These are phyloP conservation scores for Eucalyptus sp. DNA, from an alignment of 345 rosid genomes.

Conservation along the genomic window DNA sequence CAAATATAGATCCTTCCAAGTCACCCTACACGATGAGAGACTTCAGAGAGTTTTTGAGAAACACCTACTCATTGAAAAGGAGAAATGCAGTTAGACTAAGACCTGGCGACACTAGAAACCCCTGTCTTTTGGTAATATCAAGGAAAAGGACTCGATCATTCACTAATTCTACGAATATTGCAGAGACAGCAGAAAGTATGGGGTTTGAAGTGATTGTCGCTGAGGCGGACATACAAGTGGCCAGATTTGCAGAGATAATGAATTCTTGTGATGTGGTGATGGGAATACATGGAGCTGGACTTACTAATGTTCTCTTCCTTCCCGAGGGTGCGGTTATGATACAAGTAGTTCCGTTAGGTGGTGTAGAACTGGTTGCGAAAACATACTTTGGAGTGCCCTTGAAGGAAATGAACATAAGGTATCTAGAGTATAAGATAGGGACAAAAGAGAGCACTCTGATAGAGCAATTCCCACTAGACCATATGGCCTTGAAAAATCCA, in stretches of 20 bases:
- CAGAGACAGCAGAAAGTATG: not conserved
- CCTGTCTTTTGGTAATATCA: constrained; percentile 6
- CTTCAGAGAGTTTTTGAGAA: constrained; percentile 9
- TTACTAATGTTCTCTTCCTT: constrained; percentile 21
- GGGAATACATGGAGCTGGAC: constrained; percentile 32
- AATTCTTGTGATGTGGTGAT: constrained; percentile 22
- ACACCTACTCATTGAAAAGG: constrained; percentile 7
- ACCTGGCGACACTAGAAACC: not conserved
- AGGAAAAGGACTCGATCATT: constrained; percentile 7
- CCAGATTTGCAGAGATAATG: constrained; percentile 1
- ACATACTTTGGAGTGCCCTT: constrained; percentile 10
- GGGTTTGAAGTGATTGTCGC: constrained; percentile 9
- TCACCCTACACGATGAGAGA: constrained; percentile 11
- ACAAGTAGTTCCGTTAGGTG: constrained; percentile 12
- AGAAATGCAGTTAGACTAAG: not conserved
- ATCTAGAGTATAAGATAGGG: constrained; percentile 16
- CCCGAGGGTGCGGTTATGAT: constrained; percentile 8
- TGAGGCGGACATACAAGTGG: not conserved
- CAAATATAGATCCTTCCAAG: constrained; percentile 8
- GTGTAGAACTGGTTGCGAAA: constrained; percentile 3
- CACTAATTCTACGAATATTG: not conserved
- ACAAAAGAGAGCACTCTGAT: constrained; percentile 10
- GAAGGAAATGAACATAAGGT: constrained; percentile 7
- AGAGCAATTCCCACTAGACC: constrained; percentile 1
- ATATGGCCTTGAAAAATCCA: constrained; percentile 4